Base-by-base conservation (phyloP, 257 asterid species). In the Rubia yunnanensis region DNA sequence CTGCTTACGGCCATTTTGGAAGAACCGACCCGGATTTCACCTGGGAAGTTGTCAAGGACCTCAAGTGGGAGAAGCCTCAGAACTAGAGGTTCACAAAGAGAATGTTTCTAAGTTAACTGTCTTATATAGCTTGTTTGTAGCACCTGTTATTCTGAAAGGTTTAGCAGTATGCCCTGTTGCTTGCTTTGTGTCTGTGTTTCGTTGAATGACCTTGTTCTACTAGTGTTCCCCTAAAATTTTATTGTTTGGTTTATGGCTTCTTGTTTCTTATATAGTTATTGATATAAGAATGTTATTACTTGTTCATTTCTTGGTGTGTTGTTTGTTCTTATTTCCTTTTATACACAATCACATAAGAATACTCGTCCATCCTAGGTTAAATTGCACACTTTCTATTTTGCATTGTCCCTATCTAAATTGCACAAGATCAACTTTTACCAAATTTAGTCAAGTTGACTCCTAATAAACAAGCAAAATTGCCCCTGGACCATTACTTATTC, bases 1-100 rank as follows among this genome's bases (percentile, higher is more conserved):
- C 89, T 31, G 87, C 89, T 1, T 84, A 84, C 27, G 89, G 89
- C 2, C 89, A 84, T 27, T 84, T 84, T 10, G 86, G 89, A 52
- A 76, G 86, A 34, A 86, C 81, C 10, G 89, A 81, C 48, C 15
- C 85, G 0, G 86, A 81, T 67, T 84, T 84, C 81, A 81, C 89
- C 4, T 81, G 89, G 89, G 89, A 84, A 63, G 82, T 79, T 10
- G 81, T 79, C 61, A 84, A 84, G 82, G 82, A 79, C 41, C 89
- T 84, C 65, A 84, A 81, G 63, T 77, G 83, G 84, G 85, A 79
- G 34, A 84, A 79, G 78, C 74, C 84, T 38, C 76, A 71, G 71
- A 73, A 63, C 52, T 75, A 69, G 57, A 2, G 23, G 23, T 13
- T 18, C 10, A 8, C 23, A 1, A 28, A 27, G n/a, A 34, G 14